phyloP scores from a whole-genome alignment of 2,329 filamentous ascomycete species.

The Aspergillus quadricinctus region DNA sequence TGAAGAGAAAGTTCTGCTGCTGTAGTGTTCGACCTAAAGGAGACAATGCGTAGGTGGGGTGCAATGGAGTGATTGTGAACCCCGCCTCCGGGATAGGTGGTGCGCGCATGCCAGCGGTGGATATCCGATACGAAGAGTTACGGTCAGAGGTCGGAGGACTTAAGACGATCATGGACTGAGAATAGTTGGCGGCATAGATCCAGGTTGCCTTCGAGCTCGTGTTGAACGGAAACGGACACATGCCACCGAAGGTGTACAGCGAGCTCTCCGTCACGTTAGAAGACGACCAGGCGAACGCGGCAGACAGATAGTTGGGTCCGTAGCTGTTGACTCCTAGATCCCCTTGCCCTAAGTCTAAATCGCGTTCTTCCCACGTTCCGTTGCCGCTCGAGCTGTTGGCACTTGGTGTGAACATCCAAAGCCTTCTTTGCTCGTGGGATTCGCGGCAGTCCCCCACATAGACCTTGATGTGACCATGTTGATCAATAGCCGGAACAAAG shows the following conservation, averaged over 20 bases:
- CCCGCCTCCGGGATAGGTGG: slow-evolving; percentile 78
- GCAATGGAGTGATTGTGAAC: slow-evolving; percentile 73
- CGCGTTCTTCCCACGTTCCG: slow-evolving; percentile 53
- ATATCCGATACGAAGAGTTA: slow-evolving; percentile 39
- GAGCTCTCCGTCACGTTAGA: slow-evolving; percentile 49
- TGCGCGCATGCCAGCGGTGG: slow-evolving; percentile 51
- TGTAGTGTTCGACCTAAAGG: slow-evolving; percentile 61
- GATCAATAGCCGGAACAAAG: slow-evolving; percentile 66
- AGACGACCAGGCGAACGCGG: slow-evolving; percentile 63
- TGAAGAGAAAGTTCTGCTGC: slow-evolving; percentile 71
- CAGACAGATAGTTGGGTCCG: slow-evolving; percentile 55
- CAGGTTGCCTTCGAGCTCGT: slow-evolving; percentile 50
- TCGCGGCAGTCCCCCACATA: slow-evolving; percentile 68
- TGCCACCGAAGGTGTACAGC: slow-evolving; percentile 77
- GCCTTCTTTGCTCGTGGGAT: slow-evolving; percentile 45
- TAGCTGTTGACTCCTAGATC: slow-evolving; percentile 30
- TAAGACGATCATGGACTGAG: slow-evolving; percentile 70
- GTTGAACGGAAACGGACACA: slow-evolving; percentile 65
- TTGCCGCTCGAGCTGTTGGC: slow-evolving; percentile 41
- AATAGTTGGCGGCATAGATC: slow-evolving; percentile 70
- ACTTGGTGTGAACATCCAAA: slow-evolving; percentile 65
- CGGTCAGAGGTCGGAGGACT: slow-evolving; percentile 21
- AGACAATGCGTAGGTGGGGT: slow-evolving; percentile 64
- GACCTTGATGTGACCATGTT: slow-evolving; percentile 66
- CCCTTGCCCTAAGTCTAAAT: slow-evolving; percentile 28